These are phyloP conservation scores for Volvariella surrecta DNA, from an alignment of 1,284 basidiomycete species.

Conservation along the genomic window DNA sequence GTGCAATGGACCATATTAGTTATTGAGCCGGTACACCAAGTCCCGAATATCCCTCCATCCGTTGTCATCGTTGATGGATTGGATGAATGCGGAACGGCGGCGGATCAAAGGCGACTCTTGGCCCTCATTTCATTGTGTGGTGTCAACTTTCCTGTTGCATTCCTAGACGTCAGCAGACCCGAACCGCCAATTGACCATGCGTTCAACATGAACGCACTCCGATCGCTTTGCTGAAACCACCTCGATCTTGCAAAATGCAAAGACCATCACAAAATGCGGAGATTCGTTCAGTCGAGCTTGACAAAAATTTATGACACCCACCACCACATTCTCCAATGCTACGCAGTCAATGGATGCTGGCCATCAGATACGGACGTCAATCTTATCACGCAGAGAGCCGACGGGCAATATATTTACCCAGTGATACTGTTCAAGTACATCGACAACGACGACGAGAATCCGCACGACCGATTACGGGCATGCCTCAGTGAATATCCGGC, in stretches of 20 bases:
- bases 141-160: neutral
- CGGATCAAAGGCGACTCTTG: neutral
- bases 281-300: no score
- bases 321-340: neutral
- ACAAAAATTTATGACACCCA: no score
- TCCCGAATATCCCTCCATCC: neutral
- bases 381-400: constrained; percentile 10
- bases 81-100: neutral
- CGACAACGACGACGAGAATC: constrained; percentile 3
- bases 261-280: no score
- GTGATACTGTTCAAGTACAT: constrained; percentile 11
- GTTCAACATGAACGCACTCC: neutral
- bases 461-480: no score
- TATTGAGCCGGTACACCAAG: neutral
- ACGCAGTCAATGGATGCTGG: constrained; percentile 7
- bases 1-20: neutral
- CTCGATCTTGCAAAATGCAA: no score
- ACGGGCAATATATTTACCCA: constrained; percentile 10
- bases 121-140: neutral
- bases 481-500: no score
- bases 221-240: no score
- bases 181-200: neutral
- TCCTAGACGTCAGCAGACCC: neutral
- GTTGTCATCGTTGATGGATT: constrained; percentile 1
- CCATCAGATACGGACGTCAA: constrained; percentile 10